These are phyloP conservation scores for Erodium moschatum DNA, from an alignment of 441 rosid species.

Conservation along the genomic window DNA sequence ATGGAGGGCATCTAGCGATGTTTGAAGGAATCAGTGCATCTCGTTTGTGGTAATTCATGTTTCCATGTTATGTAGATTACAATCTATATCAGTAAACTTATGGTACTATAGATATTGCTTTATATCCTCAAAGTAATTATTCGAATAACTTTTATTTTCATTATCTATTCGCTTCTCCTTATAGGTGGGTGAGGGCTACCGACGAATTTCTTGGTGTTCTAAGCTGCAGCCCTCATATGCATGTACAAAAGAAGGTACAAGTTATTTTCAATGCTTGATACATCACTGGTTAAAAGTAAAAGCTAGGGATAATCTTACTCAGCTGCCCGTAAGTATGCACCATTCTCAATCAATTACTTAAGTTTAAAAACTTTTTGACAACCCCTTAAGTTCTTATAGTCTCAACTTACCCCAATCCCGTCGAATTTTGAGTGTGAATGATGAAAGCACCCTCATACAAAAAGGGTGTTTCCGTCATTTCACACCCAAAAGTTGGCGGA, in stretches of 20 bases:
- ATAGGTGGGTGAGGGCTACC: slow-evolving; percentile 27
- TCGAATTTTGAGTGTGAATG: neutral
- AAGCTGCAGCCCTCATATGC: slow-evolving; percentile 23
- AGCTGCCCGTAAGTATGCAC: no score
- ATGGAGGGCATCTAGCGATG: slow-evolving; percentile 27
- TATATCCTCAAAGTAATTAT: no score
- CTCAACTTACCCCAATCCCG: no score
- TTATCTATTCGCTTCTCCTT: neutral
- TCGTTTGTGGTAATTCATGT: slow-evolving; percentile 20
- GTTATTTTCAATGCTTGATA: neutral
- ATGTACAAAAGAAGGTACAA: slow-evolving; percentile 22
- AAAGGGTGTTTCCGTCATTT: no score
- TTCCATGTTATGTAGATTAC: neutral
- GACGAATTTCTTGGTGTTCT: slow-evolving; percentile 23
- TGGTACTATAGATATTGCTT: neutral
- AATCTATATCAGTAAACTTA: neutral
- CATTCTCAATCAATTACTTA: no score
- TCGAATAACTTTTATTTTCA: no score
- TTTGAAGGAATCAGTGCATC: slow-evolving; percentile 23
- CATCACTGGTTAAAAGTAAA: no score
- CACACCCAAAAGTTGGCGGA: no score
- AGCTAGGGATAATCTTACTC: no score
- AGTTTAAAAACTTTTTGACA: no score
- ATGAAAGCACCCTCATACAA: neutral
- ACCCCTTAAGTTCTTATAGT: no score